A percentile compares a stretch with the other conserved stretches of the same genome.
phyloP scores from a whole-genome alignment of 306 rosid species.

The Rosa lucieae region DNA sequence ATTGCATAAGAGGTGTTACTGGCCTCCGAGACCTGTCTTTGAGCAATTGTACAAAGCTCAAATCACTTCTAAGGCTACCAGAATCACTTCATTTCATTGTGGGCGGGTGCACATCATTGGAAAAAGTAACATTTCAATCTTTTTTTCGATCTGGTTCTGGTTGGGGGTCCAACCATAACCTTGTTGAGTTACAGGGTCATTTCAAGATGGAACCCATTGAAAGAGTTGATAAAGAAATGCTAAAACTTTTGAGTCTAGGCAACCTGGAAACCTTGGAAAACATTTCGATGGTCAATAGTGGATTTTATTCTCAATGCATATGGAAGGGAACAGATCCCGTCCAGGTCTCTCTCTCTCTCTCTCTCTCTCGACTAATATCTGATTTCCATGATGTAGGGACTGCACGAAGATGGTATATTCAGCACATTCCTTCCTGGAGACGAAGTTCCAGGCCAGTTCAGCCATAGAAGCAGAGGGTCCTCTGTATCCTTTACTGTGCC shows the following conservation, averaged over 20 bases:
- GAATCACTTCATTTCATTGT: fast-evolving
- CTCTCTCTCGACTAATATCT: too few relatives aligned
- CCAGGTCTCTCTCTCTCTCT: neutral
- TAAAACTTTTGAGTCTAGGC: neutral
- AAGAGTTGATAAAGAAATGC: neutral
- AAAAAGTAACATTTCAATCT: neutral
- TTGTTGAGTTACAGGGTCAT: neutral
- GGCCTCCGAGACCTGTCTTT: neutral
- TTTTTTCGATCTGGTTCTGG: too few relatives aligned
- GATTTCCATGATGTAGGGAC: neutral
- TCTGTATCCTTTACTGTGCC: neutral
- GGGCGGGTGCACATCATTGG: neutral
- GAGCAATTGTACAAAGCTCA: neutral
- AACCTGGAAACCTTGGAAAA: neutral
- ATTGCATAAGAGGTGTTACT: neutral
- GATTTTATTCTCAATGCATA: neutral
- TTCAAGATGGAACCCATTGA: neutral
- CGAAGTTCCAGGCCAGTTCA: neutral
- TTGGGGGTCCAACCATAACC: neutral
- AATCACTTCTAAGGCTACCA: neutral
- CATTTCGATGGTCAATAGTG: neutral
- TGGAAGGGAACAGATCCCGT: neutral
- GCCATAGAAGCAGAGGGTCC: neutral
- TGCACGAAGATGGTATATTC: neutral
- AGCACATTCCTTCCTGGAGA: neutral